These are phyloP conservation scores for Zasmidium cellare DNA, from an alignment of 2,329 filamentous ascomycete genomes.

Conservation along the genomic window DNA sequence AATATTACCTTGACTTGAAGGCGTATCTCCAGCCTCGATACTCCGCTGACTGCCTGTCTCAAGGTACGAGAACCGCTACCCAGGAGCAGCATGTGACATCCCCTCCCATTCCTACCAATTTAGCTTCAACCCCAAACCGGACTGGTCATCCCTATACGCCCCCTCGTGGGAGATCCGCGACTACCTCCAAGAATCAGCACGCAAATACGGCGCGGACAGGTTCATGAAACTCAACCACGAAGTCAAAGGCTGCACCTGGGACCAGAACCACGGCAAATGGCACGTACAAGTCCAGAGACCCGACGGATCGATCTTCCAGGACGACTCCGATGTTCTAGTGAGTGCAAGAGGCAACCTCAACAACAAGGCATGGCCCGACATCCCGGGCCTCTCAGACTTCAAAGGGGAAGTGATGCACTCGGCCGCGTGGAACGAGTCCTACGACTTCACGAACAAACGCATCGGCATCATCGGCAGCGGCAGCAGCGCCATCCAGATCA, in stretches of 20 bases:
- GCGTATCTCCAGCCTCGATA: background rate
- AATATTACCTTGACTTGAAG: background rate
- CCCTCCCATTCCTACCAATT: constrained; percentile 46
- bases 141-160: constrained; percentile 44
- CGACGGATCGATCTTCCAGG: constrained; percentile 11
- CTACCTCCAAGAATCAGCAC: constrained; percentile 17
- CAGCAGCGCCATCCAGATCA: constrained; percentile 43
- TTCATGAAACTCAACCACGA: constrained; percentile 33
- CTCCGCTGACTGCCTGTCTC: too few species aligned
- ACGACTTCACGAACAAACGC: constrained; percentile 36
- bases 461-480: constrained; percentile 44
- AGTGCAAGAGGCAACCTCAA: constrained; percentile 21
- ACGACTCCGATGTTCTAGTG: constrained; percentile 21
- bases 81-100: constrained; percentile 46
- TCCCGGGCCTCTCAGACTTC: constrained; percentile 41
- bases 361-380: constrained; percentile 19
- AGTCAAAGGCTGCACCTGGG: constrained; percentile 18
- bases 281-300: constrained; percentile 12
- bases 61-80: constrained; percentile 45
- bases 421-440: constrained; percentile 36
- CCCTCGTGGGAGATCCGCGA: constrained; percentile 33
- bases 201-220: constrained; percentile 20
- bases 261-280: constrained; percentile 20
- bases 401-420: constrained; percentile 41
- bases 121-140: constrained; percentile 43